Conservation (phyloP, 116 monocot genomes). For the Iris pallida region DNA sequence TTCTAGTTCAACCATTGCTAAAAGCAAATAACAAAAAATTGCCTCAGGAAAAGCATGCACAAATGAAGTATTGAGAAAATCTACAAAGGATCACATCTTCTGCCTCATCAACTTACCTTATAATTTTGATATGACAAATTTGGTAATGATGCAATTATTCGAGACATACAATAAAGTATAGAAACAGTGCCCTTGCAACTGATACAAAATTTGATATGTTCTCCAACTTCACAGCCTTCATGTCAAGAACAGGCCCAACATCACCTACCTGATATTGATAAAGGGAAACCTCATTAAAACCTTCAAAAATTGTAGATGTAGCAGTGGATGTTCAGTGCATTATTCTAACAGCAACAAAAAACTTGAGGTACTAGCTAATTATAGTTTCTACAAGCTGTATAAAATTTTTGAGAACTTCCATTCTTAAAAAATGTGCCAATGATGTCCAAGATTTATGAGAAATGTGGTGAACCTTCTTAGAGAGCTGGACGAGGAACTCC, state of each 20-base stretch:
- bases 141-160: conserved; percentile 81
- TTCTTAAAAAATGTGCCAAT: not conserved
- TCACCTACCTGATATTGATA: conserved; percentile 73
- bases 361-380: conserved; percentile 3
- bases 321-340: not conserved
- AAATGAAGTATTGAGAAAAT: not conserved
- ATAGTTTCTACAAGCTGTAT: not conserved
- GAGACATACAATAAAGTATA: conserved; percentile 78
- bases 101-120: conserved; percentile 43
- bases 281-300: conserved; percentile 2
- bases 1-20: conserved; percentile 72
- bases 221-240: conserved; percentile 79
- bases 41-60: conserved; percentile 87
- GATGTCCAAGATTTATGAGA: not conserved
- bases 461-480: conserved; percentile 52
- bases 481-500: conserved; percentile 76
- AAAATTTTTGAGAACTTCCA: not conserved
- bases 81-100: not conserved
- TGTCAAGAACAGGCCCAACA: conserved; percentile 88
- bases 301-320: not conserved
- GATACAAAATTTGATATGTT: conserved; percentile 46
- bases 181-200: conserved; percentile 76
- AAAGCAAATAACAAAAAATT: conserved; percentile 71
- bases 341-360: not conserved
- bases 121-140: conserved; percentile 82